These are phyloP conservation scores for Plasmopara muralis DNA, from an alignment of 352 stramenopile species.

Conservation along the genomic window DNA sequence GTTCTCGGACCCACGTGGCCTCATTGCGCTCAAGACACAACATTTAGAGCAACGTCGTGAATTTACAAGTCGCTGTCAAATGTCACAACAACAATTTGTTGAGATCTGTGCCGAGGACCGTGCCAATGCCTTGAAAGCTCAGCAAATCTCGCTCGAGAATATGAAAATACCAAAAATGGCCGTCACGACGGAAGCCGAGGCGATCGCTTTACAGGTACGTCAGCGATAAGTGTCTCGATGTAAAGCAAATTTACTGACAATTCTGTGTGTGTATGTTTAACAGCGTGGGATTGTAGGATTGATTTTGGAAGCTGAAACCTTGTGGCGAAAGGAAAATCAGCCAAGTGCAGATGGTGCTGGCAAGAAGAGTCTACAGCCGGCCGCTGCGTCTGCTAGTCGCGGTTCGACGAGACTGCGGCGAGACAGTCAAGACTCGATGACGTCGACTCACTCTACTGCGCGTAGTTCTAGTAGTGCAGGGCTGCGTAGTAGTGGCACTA, in stretches of 20 bases:
- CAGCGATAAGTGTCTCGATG: background rate
- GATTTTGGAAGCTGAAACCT: slow-evolving; percentile 61
- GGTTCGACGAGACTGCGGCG: slow-evolving; percentile 15
- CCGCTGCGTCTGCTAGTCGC: slow-evolving; percentile 13
- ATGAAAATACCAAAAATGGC: slow-evolving; percentile 69
- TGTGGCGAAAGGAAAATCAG: slow-evolving; percentile 52
- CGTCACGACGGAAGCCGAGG: slow-evolving; percentile 41
- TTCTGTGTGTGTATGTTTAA: background rate
- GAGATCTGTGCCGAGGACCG: slow-evolving; percentile 69
- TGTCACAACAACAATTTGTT: slow-evolving; percentile 75
- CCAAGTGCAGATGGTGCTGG: slow-evolving; percentile 10
- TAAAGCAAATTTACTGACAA: slow-evolving; percentile 2
- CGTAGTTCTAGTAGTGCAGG: slow-evolving; percentile 30
- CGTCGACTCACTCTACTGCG: slow-evolving; percentile 32
- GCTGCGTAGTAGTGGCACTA: slow-evolving; percentile 12
- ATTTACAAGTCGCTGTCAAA: slow-evolving; percentile 58
- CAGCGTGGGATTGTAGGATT: slow-evolving; percentile 62
- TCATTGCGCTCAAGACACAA: slow-evolving; percentile 55
- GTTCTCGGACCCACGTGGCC: slow-evolving; percentile 33
- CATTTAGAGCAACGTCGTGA: slow-evolving; percentile 60
- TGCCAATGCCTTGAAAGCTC: slow-evolving; percentile 43
- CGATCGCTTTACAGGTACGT: slow-evolving; percentile 46
- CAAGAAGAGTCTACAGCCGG: slow-evolving; percentile 20
- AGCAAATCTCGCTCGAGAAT: slow-evolving; percentile 64
- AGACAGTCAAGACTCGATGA: slow-evolving; percentile 31